Percentiles rank a stretch among this genome's conserved stretches.
These are phyloP conservation scores for Rhinocladiella similis DNA, from an alignment of 2,329 filamentous ascomycete genomes.

Conservation along the genomic window DNA sequence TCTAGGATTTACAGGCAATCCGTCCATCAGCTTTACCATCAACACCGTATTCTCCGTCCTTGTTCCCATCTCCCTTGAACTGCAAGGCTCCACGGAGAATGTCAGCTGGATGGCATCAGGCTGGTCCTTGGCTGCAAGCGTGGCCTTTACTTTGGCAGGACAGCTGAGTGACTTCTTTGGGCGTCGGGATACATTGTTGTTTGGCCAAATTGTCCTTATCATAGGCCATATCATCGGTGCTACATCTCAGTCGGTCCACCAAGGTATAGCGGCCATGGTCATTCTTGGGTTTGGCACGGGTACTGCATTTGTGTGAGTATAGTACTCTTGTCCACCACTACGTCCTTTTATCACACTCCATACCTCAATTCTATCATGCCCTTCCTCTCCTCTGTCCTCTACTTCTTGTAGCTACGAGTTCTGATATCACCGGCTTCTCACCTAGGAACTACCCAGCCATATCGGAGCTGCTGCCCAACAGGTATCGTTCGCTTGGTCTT, in stretches of 20 bases:
- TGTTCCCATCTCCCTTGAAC: not conserved
- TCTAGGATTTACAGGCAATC: not conserved
- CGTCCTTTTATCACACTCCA: no score
- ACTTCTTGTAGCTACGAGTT: not conserved
- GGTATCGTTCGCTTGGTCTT: slow-evolving; percentile 7
- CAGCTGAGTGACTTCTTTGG: slow-evolving; percentile 11
- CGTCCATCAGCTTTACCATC: slow-evolving; percentile 2
- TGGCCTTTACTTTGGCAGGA: slow-evolving; percentile 4
- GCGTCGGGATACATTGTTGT: not conserved
- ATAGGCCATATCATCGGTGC: slow-evolving; percentile 9
- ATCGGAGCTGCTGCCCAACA: slow-evolving; percentile 11
- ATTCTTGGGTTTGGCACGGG: slow-evolving; percentile 7
- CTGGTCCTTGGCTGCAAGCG: slow-evolving; percentile 7
- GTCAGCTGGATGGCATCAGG: slow-evolving; percentile 7
- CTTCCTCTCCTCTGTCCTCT: no score
- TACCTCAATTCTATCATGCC: not conserved
- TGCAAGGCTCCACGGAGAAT: not conserved
- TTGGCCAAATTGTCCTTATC: slow-evolving; percentile 1
- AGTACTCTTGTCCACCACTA: no score
- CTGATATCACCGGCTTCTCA: not conserved
- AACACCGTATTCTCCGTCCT: not conserved
- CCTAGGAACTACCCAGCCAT: slow-evolving; percentile 2
- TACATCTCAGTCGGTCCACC: not conserved
- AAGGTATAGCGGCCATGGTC: slow-evolving; percentile 10
- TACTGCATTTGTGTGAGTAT: not conserved